Percentiles rank a stretch among this genome's conserved stretches.
Conservation (phyloP, 129 eudicot genomes). For the Saussurea involucrata region DNA sequence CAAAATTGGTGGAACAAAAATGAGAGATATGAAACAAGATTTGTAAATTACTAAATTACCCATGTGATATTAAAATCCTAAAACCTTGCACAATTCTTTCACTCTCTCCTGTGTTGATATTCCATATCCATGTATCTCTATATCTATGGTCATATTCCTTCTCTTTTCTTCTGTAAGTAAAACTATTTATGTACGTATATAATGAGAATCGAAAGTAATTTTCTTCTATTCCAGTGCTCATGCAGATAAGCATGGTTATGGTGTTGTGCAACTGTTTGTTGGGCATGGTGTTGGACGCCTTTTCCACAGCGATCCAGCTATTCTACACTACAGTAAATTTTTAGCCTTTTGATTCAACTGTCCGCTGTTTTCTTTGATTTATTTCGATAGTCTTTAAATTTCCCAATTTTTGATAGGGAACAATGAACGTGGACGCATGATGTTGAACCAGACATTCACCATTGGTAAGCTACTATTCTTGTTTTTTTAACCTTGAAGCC, state of each 20-base stretch:
- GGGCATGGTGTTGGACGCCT: constrained; percentile 79
- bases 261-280: constrained; percentile 73
- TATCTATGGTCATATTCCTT: too few species aligned
- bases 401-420: constrained; percentile 38
- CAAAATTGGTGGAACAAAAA: neutral
- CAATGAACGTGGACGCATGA: constrained; percentile 55
- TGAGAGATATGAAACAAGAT: neutral
- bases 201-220: neutral
- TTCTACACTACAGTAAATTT: constrained; percentile 59
- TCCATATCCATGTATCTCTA: neutral
- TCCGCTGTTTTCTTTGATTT: neutral
- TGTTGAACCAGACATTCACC: constrained; percentile 72
- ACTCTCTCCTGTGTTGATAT: neutral
- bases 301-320: constrained; percentile 70
- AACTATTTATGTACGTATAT: neutral
- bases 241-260: constrained; percentile 67
- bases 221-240: constrained; percentile 41
- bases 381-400: neutral
- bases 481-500: neutral
- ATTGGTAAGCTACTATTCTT: constrained; percentile 47
- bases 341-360: neutral
- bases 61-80: neutral
- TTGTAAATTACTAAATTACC: neutral
- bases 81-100: neutral
- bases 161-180: neutral